Conservation (phyloP, 225 moss, liverwort and hornwort genomes). For the Marchantia polymorpha region DNA sequence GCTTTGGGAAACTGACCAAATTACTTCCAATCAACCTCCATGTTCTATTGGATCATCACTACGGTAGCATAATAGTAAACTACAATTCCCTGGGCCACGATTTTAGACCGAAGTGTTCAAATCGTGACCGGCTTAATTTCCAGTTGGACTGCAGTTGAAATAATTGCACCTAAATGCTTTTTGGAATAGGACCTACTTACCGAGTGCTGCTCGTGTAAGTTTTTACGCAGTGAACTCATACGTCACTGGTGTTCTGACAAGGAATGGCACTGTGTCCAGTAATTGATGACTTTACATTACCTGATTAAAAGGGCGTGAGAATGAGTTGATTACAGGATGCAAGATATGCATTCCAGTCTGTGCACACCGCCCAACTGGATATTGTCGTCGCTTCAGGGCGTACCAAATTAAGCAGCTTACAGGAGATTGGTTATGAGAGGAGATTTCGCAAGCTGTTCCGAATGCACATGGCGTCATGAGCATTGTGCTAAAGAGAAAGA, state of each 20-base stretch:
- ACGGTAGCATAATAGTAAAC: not conserved
- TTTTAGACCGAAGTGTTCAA: not conserved
- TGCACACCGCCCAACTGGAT: not conserved
- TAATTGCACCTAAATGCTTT: conserved; percentile 6
- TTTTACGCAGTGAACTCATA: not conserved
- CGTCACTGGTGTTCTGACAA: not conserved
- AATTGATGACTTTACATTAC: not conserved
- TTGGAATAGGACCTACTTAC: not conserved
- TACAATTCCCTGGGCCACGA: not conserved
- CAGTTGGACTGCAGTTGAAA: conserved; percentile 11
- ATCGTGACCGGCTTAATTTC: not conserved
- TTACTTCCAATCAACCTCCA: not conserved
- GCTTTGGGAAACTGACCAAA: not conserved
- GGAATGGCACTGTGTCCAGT: not conserved
- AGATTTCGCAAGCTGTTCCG: not conserved
- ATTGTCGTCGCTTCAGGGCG: not conserved
- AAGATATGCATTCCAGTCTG: not conserved
- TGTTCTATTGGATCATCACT: not conserved
- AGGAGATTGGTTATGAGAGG: not conserved
- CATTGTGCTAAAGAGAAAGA: too few relatives aligned
- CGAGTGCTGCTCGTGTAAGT: not conserved
- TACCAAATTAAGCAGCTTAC: not conserved
- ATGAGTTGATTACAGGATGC: not conserved
- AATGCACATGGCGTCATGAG: not conserved
- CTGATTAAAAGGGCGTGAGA: not conserved